Evolutionary conservation across 2,329 filamentous ascomycete species (phyloP).

Genomic region (Monascus ruber): DNA sequence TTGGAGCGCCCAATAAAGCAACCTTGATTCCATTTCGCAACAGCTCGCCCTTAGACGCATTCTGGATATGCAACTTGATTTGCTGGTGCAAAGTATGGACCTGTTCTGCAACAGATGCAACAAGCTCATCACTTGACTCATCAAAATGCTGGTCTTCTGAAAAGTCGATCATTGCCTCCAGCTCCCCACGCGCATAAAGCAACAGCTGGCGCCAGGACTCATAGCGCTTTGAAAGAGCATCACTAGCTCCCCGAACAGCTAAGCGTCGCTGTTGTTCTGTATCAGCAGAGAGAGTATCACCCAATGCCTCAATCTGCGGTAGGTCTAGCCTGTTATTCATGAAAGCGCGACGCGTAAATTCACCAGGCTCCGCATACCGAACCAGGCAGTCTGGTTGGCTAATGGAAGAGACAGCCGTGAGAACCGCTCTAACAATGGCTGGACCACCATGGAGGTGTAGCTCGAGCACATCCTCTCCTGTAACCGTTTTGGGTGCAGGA

Average conservation of each 20-base stretch:
- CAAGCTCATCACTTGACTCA: constrained; percentile 63
- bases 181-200: constrained; percentile 71
- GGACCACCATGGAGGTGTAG: constrained; percentile 88
- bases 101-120: constrained; percentile 56
- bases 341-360: constrained; percentile 90
- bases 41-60: constrained; percentile 71
- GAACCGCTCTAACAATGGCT: constrained; percentile 76
- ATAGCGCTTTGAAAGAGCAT: constrained; percentile 61
- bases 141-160: constrained; percentile 96
- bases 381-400: constrained; percentile 32
- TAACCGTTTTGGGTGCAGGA: constrained; percentile 68
- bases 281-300: constrained; percentile 51
- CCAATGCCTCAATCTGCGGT: constrained; percentile 62
- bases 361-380: constrained; percentile 85
- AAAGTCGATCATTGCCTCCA: constrained; percentile 95
- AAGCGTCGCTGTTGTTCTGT: constrained; percentile 89
- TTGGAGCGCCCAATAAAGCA: constrained; percentile 79
- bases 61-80: constrained; percentile 60
- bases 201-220: constrained; percentile 70
- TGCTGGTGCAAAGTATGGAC: constrained; percentile 50
- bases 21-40: constrained; percentile 75
- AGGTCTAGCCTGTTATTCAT: constrained; percentile 75
- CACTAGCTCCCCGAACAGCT: constrained; percentile 66
- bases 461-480: constrained; percentile 85
- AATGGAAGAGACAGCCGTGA: constrained; percentile 57